Percentiles rank a stretch among this genome's conserved stretches.
These are phyloP conservation scores for Apiospora kogelbergensis DNA, from an alignment of 2,329 filamentous ascomycete genomes.

Conservation along the genomic window DNA sequence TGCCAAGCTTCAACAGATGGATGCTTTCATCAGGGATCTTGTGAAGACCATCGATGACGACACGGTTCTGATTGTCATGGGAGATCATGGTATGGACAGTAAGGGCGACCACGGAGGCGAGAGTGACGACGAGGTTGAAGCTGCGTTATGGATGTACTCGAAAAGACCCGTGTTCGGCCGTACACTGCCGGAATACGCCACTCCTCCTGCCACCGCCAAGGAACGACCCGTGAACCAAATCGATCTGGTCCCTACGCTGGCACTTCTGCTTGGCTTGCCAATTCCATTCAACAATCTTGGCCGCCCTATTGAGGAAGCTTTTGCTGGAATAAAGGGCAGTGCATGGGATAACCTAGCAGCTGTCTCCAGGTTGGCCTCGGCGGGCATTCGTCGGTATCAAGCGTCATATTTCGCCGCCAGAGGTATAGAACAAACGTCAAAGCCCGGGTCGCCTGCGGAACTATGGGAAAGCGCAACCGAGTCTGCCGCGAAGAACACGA, in stretches of 20 bases:
- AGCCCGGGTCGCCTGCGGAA: slow-evolving; percentile 51
- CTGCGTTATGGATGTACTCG: slow-evolving; percentile 98
- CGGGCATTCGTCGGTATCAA: slow-evolving; percentile 89
- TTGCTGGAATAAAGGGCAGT: slow-evolving; percentile 67
- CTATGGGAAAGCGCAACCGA: slow-evolving; percentile 57
- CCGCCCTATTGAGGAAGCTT: slow-evolving; percentile 90
- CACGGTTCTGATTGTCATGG: slow-evolving; percentile 92
- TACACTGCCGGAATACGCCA: slow-evolving; percentile 56
- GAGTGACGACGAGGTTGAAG: slow-evolving; percentile 92
- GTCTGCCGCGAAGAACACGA: slow-evolving; percentile 37
- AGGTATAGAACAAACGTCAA: slow-evolving; percentile 62
- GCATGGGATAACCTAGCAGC: slow-evolving; percentile 76
- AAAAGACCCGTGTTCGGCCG: slow-evolving; percentile 84
- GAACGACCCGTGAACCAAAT: slow-evolving; percentile 79
- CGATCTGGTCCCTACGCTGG: slow-evolving; percentile 89
- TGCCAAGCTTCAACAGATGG: slow-evolving; percentile 89
- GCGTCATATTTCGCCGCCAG: slow-evolving; percentile 74
- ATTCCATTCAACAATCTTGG: slow-evolving; percentile 97
- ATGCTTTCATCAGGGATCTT: slow-evolving; percentile 72
- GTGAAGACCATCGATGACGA: slow-evolving; percentile 74
- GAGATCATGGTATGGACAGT: slow-evolving; percentile 97
- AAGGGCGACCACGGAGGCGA: slow-evolving; percentile 99
- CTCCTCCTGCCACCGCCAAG: slow-evolving; percentile 71
- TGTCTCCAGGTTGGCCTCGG: slow-evolving; percentile 75
- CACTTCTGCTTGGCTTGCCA: slow-evolving; percentile 83